These are phyloP conservation scores for Cucumis melo DNA, from an alignment of 306 rosid genomes.

Conservation along the genomic window DNA sequence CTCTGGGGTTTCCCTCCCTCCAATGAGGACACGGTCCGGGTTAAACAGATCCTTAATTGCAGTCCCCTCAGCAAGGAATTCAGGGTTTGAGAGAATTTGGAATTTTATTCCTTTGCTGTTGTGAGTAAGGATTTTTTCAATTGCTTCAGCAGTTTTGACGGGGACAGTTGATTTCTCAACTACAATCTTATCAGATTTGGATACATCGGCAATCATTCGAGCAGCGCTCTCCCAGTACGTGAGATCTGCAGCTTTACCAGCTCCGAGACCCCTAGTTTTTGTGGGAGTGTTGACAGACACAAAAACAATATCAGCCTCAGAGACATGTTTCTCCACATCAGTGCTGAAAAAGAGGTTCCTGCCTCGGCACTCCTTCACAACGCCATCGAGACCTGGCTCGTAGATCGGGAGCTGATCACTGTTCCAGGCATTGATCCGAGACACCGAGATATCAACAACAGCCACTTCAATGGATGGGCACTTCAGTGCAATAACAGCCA, in stretches of 20 bases:
- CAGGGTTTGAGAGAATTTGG: conserved; percentile 85
- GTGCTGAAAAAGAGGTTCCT: conserved; percentile 95
- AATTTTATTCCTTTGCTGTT: conserved; percentile 74
- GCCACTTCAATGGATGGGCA: conserved; percentile 78
- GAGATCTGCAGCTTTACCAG: conserved; percentile 90
- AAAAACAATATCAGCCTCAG: conserved; percentile 81
- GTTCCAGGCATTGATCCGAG: conserved; percentile 89
- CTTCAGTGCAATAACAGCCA: conserved; percentile 95
- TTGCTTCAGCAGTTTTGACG: conserved; percentile 93
- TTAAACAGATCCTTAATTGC: conserved; percentile 74
- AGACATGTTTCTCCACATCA: conserved; percentile 75
- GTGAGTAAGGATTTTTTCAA: conserved; percentile 85
- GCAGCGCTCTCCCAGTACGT: conserved; percentile 98
- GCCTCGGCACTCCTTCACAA: conserved; percentile 71
- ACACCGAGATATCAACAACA: conserved; percentile 74
- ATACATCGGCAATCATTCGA: conserved; percentile 90
- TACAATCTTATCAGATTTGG: conserved; percentile 79
- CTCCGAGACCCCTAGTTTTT: conserved; percentile 82
- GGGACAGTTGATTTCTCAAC: conserved; percentile 97
- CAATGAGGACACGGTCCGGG: conserved; percentile 80
- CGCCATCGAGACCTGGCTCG: conserved; percentile 86
- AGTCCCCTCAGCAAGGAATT: conserved; percentile 94
- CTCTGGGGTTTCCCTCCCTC: conserved; percentile 80
- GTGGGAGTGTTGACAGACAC: conserved; percentile 95
- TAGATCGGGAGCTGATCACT: conserved; percentile 92